Conservation (phyloP, 1,284 basidiomycete species). For the Stygiomarasmius scandens region DNA sequence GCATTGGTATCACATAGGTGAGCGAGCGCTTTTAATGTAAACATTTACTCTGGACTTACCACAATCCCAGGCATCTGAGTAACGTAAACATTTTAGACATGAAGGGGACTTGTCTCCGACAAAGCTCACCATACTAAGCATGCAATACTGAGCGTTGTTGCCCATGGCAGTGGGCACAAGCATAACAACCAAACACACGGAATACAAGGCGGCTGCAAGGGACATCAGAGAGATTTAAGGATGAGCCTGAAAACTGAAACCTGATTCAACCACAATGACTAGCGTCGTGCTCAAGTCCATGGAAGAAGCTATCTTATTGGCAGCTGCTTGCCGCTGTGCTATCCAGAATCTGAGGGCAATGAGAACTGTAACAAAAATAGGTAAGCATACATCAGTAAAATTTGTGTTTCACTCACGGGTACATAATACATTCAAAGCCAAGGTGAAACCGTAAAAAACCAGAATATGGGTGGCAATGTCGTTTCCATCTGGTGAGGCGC, state of each 20-base stretch:
- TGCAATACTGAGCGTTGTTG: slow-evolving; percentile 9
- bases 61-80: slow-evolving; percentile 2
- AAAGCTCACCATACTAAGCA: slow-evolving; percentile 11
- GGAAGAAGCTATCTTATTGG: slow-evolving; percentile 1
- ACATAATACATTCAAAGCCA: slow-evolving; percentile 11
- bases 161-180: slow-evolving; percentile 8
- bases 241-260: too few relatives aligned
- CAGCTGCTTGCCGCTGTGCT: slow-evolving; percentile 1
- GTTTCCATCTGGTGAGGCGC: slow-evolving; percentile 3
- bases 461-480: slow-evolving; percentile 5
- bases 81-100: background rate
- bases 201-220: slow-evolving; percentile 11
- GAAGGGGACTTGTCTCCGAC: too few relatives aligned
- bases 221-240: too few relatives aligned
- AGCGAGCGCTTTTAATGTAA: too few relatives aligned
- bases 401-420: slow-evolving; percentile 15
- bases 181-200: slow-evolving; percentile 8
- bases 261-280: slow-evolving; percentile 14
- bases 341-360: slow-evolving; percentile 11
- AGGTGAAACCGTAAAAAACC: slow-evolving; percentile 12
- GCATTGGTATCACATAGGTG: too few relatives aligned
- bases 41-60: too few relatives aligned
- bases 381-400: too few relatives aligned
- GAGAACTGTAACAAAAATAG: slow-evolving; percentile 2
- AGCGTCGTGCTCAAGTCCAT: slow-evolving; percentile 7